Evolutionary conservation across 2,329 filamentous ascomycete species (phyloP).

Genomic region (Verticillium albo-atrum): DNA sequence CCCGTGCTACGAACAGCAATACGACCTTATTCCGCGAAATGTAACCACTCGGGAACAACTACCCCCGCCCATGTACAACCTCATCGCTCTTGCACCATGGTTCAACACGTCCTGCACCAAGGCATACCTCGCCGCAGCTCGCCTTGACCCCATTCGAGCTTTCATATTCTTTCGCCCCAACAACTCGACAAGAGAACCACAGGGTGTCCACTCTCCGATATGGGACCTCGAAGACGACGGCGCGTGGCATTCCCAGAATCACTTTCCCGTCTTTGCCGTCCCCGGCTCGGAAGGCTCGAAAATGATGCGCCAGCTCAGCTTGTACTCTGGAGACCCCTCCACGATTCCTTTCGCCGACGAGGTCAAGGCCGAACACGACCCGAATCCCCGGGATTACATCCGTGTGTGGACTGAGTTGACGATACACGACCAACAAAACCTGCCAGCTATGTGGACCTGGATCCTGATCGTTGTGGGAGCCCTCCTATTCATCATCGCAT

Average conservation of each 20-base stretch:
- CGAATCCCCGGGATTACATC: slow-evolving; percentile 54
- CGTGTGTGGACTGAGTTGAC: slow-evolving; percentile 54
- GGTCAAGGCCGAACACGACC: slow-evolving; percentile 49
- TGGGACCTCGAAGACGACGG: slow-evolving; percentile 70
- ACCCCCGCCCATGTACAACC: slow-evolving; percentile 61
- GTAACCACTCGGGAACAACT: slow-evolving; percentile 71
- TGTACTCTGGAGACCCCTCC: slow-evolving; percentile 74
- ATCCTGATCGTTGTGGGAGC: slow-evolving; percentile 66
- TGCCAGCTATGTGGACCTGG: slow-evolving; percentile 81
- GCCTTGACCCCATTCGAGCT: slow-evolving; percentile 53
- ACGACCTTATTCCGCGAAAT: slow-evolving; percentile 66
- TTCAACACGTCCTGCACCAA: slow-evolving; percentile 67
- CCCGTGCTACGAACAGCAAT: slow-evolving; percentile 59
- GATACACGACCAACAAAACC: slow-evolving; percentile 38
- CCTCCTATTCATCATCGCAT: slow-evolving; percentile 61
- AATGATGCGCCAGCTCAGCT: slow-evolving; percentile 67
- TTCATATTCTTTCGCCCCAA: slow-evolving; percentile 61
- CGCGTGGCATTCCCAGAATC: slow-evolving; percentile 66
- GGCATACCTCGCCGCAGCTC: slow-evolving; percentile 64
- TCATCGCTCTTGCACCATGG: slow-evolving; percentile 86
- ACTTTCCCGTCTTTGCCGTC: slow-evolving; percentile 80
- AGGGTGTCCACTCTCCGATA: slow-evolving; percentile 54
- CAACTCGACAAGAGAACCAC: slow-evolving; percentile 56
- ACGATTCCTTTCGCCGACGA: slow-evolving; percentile 53
- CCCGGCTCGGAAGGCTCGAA: slow-evolving; percentile 60